phyloP scores from a whole-genome alignment of 768 basidiomycete genomes.

The Bullera alba region DNA sequence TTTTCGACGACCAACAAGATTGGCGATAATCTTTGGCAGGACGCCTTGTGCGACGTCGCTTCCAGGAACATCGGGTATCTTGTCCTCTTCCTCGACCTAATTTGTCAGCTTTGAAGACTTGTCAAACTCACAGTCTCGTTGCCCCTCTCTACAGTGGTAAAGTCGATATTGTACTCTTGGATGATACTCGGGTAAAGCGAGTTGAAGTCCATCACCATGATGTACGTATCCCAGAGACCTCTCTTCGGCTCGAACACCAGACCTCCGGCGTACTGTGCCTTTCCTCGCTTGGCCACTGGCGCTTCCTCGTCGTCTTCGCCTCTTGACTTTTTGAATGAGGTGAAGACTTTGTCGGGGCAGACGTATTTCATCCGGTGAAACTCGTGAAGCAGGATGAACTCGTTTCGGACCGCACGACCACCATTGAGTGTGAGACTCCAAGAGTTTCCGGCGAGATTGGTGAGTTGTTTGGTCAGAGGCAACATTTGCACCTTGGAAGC shows the following conservation, averaged over 20 bases:
- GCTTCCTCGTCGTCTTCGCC: conserved; percentile 50
- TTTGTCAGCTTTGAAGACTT: conserved; percentile 1
- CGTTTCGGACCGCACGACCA: conserved; percentile 96
- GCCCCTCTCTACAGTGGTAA: conserved; percentile 80
- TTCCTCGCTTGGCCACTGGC: conserved; percentile 52
- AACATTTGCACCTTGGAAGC: conserved; percentile 87
- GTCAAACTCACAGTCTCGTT: conserved; percentile 52
- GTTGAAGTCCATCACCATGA: conserved; percentile 99
- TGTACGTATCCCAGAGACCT: conserved; percentile 90
- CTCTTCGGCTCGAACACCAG: conserved; percentile 94
- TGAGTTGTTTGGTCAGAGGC: conserved; percentile 84
- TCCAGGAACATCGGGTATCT: conserved; percentile 79
- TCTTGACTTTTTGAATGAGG: conserved; percentile 55
- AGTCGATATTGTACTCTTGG: conserved; percentile 99
- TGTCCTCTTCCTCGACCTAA: conserved; percentile 62
- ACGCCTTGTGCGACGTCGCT: conserved; percentile 71
- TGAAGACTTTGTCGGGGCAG: conserved; percentile 87
- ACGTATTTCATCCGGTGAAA: conserved; percentile 94
- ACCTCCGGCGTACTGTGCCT: conserved; percentile 97
- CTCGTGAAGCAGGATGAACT: conserved; percentile 96
- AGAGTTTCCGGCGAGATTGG: conserved; percentile 90
- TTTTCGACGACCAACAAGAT: conserved; percentile 78
- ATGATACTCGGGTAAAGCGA: conserved; percentile 98
- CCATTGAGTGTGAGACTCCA: conserved; percentile 98
- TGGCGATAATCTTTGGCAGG: conserved; percentile 95